These are phyloP conservation scores for Lactarius indigo DNA, from an alignment of 768 basidiomycete species.

Conservation along the genomic window DNA sequence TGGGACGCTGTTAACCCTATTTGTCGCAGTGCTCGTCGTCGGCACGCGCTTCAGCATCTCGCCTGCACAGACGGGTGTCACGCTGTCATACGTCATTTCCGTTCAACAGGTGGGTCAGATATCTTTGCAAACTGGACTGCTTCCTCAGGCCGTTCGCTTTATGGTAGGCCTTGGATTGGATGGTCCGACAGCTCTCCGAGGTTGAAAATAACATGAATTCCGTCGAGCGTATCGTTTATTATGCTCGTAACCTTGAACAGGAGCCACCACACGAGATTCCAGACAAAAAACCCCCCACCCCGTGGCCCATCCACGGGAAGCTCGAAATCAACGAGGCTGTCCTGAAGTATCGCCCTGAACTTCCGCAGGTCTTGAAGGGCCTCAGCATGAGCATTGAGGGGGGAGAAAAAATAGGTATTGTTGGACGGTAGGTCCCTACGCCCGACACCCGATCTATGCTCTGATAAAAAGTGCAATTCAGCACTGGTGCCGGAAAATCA, in stretches of 20 bases:
- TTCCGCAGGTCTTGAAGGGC: constrained; percentile 86
- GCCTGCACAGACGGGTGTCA: constrained; percentile 73
- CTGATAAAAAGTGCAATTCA: constrained; percentile 17
- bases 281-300: constrained; percentile 51
- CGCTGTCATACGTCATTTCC: constrained; percentile 74
- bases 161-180: constrained; percentile 60
- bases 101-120: constrained; percentile 59
- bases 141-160: not conserved
- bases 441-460: constrained; percentile 1
- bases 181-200: constrained; percentile 75
- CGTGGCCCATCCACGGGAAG: constrained; percentile 74
- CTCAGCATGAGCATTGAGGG: constrained; percentile 63
- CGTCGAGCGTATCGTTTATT: constrained; percentile 80
- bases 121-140: not conserved
- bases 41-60: constrained; percentile 70
- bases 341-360: constrained; percentile 79
- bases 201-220: constrained; percentile 93
- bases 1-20: constrained; percentile 68
- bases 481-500: constrained; percentile 85
- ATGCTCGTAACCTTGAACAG: constrained; percentile 78
- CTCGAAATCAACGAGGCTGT: constrained; percentile 75
- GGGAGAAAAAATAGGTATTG: constrained; percentile 91
- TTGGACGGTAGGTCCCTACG: constrained; percentile 50
- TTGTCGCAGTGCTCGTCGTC: constrained; percentile 76
- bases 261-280: constrained; percentile 69